Conservation (phyloP, 2,329 filamentous ascomycete genomes). For the Paraconiothyrium brasiliense region DNA sequence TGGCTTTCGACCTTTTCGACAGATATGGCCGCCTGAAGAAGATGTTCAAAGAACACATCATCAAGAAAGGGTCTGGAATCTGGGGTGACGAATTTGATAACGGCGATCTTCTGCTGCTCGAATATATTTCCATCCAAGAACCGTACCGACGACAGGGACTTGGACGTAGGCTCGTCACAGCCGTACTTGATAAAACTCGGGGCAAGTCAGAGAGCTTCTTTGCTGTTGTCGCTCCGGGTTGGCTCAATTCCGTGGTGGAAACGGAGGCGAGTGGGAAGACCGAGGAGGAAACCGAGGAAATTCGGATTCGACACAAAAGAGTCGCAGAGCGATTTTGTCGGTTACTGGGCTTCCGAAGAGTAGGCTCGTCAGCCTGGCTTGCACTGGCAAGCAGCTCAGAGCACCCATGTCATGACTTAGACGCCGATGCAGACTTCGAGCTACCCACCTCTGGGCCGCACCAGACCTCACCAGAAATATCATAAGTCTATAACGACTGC, state of each 20-base stretch:
- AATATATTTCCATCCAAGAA: conserved; percentile 31
- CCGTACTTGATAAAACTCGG: conserved; percentile 31
- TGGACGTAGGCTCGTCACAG: conserved; percentile 40
- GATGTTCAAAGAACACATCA: conserved; percentile 41
- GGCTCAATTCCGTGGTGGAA: not conserved
- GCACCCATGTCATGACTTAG: conserved; percentile 6
- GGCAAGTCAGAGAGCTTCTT: conserved; percentile 6
- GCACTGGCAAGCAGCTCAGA: conserved; percentile 6
- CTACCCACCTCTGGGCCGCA: not conserved
- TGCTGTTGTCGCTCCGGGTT: not conserved
- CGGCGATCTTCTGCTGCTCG: conserved; percentile 41
- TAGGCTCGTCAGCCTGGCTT: conserved; percentile 9
- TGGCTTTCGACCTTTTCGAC: conserved; percentile 53
- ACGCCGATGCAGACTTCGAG: conserved; percentile 6
- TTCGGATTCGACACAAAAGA: not conserved
- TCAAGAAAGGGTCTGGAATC: conserved; percentile 38
- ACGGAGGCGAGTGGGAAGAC: not conserved
- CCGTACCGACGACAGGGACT: conserved; percentile 36
- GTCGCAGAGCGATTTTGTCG: conserved; percentile 4
- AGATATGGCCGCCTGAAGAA: conserved; percentile 49
- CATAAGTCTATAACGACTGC: not conserved
- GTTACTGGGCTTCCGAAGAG: conserved; percentile 4
- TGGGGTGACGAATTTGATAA: conserved; percentile 43
- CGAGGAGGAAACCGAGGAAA: not conserved
- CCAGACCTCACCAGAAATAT: conserved; percentile 3